Evolutionary conservation across 371 early-diverging fungal genomes (phyloP), one percentile per base, ranked within the genome.

Genomic region (Mortierella sp.): DNA sequence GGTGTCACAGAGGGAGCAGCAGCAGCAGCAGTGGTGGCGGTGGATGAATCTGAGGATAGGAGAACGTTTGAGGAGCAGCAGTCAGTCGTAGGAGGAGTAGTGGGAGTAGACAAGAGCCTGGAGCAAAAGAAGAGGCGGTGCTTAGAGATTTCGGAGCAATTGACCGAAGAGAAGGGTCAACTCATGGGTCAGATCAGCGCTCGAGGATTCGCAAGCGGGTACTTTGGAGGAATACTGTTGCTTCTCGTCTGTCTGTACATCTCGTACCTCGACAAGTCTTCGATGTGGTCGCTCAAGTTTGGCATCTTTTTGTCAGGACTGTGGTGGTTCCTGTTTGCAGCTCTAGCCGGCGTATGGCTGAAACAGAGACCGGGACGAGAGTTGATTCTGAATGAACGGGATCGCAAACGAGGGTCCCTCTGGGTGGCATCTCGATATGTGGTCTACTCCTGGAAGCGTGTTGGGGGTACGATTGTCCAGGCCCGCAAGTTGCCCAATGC

Each of bases 141-240:
- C 37, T 14, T 7, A 3, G 68, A 78, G 11, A 63, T 75, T 48
- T 50, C 80, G n/a, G 72, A 75, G 47, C 70, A 79, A 34, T 66
- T 79, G 69, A 68, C 50, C 40, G 74, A 69, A n/a, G 81, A 84
- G 9, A 82, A 80, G 34, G 76, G 75, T 1, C 68, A 68, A 29
- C 68, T 89, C 40, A 77, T 86, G 66, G 88, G 88, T 47, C 69
- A 73, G n/a, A 80, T 89, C 48, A 86, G 86, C 19, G 75, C 87
- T 10, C 45, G 80, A 34, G 89, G 89, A 16, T 88, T 90, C 64
- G 85, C 85, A 11, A 85, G 80, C 70, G 84, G 81, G 31, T 89
- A 88, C 68, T 63, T 80, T 26, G 84, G 85, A 29, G 86, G 85
- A 4, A 80, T 88, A 26, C 44, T 86, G 29, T 43, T 83, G 61